phyloP scores from a whole-genome alignment of 352 stramenopile genomes.

The Salisapilia sapeloensis region DNA sequence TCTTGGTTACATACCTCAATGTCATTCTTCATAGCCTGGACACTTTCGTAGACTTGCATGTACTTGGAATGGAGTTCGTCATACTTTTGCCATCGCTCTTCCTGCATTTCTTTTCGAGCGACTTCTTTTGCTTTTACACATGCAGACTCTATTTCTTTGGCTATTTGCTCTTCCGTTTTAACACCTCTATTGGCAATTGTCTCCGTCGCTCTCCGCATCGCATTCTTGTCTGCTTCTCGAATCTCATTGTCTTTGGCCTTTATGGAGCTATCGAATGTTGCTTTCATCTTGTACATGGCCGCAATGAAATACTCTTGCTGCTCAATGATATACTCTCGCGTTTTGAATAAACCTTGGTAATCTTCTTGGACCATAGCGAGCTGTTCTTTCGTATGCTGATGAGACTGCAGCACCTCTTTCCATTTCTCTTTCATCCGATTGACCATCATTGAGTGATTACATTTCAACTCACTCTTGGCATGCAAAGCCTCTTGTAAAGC shows the following conservation, averaged over 20 bases:
- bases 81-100: slow-evolving; percentile 46
- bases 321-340: slow-evolving; percentile 13
- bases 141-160: slow-evolving; percentile 19
- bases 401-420: slow-evolving; percentile 20
- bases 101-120: slow-evolving; percentile 26
- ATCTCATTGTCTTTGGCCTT: slow-evolving; percentile 30
- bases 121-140: slow-evolving; percentile 27
- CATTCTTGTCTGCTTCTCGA: slow-evolving; percentile 44
- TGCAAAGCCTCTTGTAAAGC: slow-evolving; percentile 30
- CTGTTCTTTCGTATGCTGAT: slow-evolving; percentile 33
- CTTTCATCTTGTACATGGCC: slow-evolving; percentile 23
- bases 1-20: slow-evolving; percentile 10
- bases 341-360: slow-evolving; percentile 42
- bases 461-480: slow-evolving; percentile 23
- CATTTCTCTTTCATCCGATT: slow-evolving; percentile 52
- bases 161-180: slow-evolving; percentile 15
- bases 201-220: slow-evolving; percentile 32
- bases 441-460: slow-evolving; percentile 20
- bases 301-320: slow-evolving; percentile 30
- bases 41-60: slow-evolving; percentile 21
- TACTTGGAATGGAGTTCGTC: slow-evolving; percentile 57
- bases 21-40: slow-evolving; percentile 13
- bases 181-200: background rate
- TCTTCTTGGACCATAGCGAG: slow-evolving; percentile 52
- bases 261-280: slow-evolving; percentile 18